Evolutionary conservation across 768 basidiomycete species (phyloP), one percentile per base, ranked within the genome.

Genomic region (Lactarius vividus): DNA sequence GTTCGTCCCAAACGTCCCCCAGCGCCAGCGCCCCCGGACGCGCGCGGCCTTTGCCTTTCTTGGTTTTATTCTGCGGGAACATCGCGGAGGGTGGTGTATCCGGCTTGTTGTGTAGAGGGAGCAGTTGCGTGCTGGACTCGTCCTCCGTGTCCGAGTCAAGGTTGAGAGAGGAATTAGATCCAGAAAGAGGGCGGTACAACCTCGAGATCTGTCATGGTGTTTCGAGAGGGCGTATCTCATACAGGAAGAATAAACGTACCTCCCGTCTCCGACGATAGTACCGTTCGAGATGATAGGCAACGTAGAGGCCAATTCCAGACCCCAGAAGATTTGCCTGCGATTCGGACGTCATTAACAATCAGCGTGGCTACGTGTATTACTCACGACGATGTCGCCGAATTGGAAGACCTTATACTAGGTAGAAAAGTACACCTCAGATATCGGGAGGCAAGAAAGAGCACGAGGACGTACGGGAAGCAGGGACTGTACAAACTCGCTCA

Each of bases 401-500:
- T 92, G 83, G 72, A 94, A 91, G 62, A 83, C 78, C 73, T 89
- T 90, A 72, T 85, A 81, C 89, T 92, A 62, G 5, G 49, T 59
- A 53, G 20, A 44, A 31, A 35, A 53, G 26, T 39, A 23, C 39
- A 44, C 26, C 52, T 61, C 31, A 31, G 31, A 29, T 10, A 40
- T 49, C 33, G 20, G 33, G 40, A 4, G 28, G 53, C 52, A n/a
- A 53, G 13, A 39, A 11, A 37, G 57, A 59, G 57, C 56, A 26
- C 11, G 18, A 7, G 23, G 16, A 72, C 80, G 57, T 70, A 86
- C 92, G 61, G 92, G 91, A 60, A 94, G 78, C 72, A 88, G 72
- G 4, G 89, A 87, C 74, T 93, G 92, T 1, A 94, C 88, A 65
- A 94, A 75, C 76, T 94, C 92, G 74, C 89, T 92, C 29, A 93